Evolutionary conservation across 2,329 filamentous ascomycete genomes (phyloP).

Genomic region (Penicillium sp.): DNA sequence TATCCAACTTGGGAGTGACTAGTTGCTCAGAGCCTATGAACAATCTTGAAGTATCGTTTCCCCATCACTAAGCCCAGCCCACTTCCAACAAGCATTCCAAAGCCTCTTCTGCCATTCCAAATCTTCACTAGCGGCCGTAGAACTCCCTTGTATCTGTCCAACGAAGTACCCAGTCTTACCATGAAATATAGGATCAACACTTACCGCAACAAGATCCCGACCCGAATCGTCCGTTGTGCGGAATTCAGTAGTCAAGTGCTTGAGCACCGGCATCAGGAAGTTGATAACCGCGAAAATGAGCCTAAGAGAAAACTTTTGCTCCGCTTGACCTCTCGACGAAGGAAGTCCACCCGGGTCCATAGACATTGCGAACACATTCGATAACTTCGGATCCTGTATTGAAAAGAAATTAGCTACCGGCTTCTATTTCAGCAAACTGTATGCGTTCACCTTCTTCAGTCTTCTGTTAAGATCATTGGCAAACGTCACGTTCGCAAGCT

Average conservation of each 20-base stretch:
- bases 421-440: background rate
- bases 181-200: constrained; percentile 12
- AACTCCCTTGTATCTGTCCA: constrained; percentile 3
- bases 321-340: constrained; percentile 16
- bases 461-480: constrained; percentile 43
- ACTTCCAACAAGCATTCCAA: constrained; percentile 22
- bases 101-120: constrained; percentile 7
- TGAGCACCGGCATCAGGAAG: constrained; percentile 19
- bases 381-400: constrained; percentile 24
- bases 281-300: constrained; percentile 11
- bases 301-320: constrained; percentile 12
- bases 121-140: constrained; percentile 7
- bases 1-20: background rate
- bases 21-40: background rate
- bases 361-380: constrained; percentile 30
- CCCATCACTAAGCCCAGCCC: constrained; percentile 8
- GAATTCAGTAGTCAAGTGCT: constrained; percentile 13
- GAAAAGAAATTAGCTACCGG: background rate
- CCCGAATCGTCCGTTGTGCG: constrained; percentile 18
- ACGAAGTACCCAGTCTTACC: constrained; percentile 18
- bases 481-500: constrained; percentile 44
- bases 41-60: background rate
- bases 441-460: constrained; percentile 25
- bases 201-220: constrained; percentile 17
- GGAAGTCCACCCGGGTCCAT: constrained; percentile 36